Conservation (phyloP, 2,329 filamentous ascomycete species). For the Cordyceps cicadae region DNA sequence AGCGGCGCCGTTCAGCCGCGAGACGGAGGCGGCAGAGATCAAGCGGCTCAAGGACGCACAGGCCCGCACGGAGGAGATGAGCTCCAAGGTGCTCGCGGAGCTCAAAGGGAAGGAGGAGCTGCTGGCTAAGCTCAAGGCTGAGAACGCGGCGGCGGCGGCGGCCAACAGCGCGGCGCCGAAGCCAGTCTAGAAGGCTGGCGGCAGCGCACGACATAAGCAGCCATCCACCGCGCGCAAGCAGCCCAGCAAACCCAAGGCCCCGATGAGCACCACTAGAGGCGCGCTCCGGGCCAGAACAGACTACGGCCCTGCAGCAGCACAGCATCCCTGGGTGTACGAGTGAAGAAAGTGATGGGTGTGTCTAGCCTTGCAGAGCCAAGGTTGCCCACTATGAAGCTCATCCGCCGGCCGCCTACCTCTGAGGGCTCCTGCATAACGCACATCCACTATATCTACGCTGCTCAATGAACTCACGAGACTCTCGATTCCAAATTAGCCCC, state of each 20-base stretch:
- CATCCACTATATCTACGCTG: not conserved
- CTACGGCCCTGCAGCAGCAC: not conserved
- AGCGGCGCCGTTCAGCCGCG: conserved; percentile 63
- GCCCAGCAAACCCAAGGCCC: not conserved
- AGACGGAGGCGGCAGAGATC: conserved; percentile 58
- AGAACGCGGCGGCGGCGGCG: conserved; percentile 38
- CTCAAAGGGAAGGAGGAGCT: conserved; percentile 57
- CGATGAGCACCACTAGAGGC: not conserved
- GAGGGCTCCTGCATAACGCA: not conserved
- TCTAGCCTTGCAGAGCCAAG: not conserved
- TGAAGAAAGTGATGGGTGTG: not conserved
- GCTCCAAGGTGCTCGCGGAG: conserved; percentile 49
- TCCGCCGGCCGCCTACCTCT: no score
- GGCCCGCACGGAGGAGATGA: conserved; percentile 53
- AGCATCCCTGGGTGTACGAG: not conserved
- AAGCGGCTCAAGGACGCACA: conserved; percentile 55
- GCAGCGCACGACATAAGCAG: not conserved
- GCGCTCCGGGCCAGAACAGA: not conserved
- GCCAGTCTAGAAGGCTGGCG: conserved; percentile 20
- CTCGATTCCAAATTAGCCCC: not conserved
- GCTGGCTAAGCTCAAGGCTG: conserved; percentile 52
- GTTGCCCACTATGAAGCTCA: not conserved
- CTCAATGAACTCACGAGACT: no score
- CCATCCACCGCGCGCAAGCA: not conserved
- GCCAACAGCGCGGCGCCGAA: conserved; percentile 21